Evolutionary conservation across 1,284 basidiomycete species (phyloP), one percentile per base, ranked within the genome.

Genomic region (Pyrrhoderma noxium): DNA sequence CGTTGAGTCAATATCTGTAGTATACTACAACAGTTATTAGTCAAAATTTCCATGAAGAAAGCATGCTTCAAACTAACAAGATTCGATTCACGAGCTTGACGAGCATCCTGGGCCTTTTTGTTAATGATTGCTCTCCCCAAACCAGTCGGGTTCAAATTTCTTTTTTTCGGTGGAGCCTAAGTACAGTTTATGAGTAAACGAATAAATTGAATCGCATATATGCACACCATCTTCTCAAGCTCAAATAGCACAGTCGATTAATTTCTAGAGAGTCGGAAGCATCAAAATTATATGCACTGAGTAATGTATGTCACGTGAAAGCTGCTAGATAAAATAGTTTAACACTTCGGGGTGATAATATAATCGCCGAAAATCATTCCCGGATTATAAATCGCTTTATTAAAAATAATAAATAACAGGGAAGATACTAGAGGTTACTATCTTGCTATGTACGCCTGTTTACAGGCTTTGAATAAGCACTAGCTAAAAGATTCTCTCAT

Each of bases 61-160:
- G 21, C 37, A 9, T 16, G 18, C 21, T 25, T 31, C 18, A 35
- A n/a, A 67, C 85, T 57, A 60, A 91, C 91, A 57, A 90, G 70
- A 48, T 84, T 81, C 19, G 88, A 85, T 65, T 88, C 85, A 45
- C 82, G 75, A 47, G 75, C 74, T 58, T 73, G 74, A 27, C 77
- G 78, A 21, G 88, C 85, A 75, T 94, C 91, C 65, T 92, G 92
- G 37, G 76, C 76, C 68, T 85, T 84, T 58, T 80, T 80, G 65
- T 96, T 95, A 63, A 94, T 93, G 63, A 96, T 89, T 35, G 93
- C 92, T 58, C 89, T 79, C 41, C 93, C 93, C 19, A 96, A 75
- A 22, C 93, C 93, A 53, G 85, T 83, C 0, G 82, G 72, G 63
- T 88, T 88, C 19, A 65, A 72, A 61, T 79, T 72, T 62, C 69